phyloP scores from a whole-genome alignment of 2,329 filamentous ascomycete species.

The Hymenoscyphus fraxineus region DNA sequence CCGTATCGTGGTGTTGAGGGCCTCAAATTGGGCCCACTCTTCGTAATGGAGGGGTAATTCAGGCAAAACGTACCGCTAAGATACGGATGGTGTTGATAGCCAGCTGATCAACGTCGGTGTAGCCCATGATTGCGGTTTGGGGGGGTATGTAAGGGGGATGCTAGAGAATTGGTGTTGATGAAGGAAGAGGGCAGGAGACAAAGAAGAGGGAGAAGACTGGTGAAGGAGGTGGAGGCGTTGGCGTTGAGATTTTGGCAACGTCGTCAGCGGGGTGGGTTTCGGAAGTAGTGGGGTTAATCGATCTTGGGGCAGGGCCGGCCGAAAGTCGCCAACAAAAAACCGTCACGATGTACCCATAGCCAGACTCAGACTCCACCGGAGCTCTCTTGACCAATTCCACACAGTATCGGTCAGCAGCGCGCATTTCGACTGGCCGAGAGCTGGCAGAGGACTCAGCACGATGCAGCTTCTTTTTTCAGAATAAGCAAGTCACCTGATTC shows the following conservation, averaged over 20 bases:
- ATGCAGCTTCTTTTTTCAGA: neutral
- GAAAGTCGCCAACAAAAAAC: neutral
- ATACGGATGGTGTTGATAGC: slow-evolving; percentile 98
- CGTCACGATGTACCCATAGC: neutral
- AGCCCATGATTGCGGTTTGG: slow-evolving; percentile 62
- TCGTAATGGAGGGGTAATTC: slow-evolving; percentile 37
- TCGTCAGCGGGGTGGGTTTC: neutral
- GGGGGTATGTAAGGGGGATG: neutral
- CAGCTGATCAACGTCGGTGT: slow-evolving; percentile 80
- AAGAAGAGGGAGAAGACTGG: neutral
- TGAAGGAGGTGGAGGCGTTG: neutral
- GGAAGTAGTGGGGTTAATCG: slow-evolving; percentile 1
- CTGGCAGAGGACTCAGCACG: slow-evolving; percentile 2
- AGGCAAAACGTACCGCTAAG: slow-evolving; percentile 74
- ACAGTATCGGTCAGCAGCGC: slow-evolving; percentile 5
- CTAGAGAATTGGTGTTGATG: slow-evolving; percentile 1
- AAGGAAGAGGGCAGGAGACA: neutral
- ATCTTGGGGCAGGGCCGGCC: neutral
- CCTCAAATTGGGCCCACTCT: neutral
- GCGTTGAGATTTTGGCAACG: neutral
- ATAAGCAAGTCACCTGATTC: slow-evolving; percentile 1
- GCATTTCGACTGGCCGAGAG: slow-evolving; percentile 8
- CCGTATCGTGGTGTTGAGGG: neutral
- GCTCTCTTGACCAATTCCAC: neutral
- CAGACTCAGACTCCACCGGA: neutral